phyloP scores from a whole-genome alignment of 306 rosid species.

The Inga oerstediana region DNA sequence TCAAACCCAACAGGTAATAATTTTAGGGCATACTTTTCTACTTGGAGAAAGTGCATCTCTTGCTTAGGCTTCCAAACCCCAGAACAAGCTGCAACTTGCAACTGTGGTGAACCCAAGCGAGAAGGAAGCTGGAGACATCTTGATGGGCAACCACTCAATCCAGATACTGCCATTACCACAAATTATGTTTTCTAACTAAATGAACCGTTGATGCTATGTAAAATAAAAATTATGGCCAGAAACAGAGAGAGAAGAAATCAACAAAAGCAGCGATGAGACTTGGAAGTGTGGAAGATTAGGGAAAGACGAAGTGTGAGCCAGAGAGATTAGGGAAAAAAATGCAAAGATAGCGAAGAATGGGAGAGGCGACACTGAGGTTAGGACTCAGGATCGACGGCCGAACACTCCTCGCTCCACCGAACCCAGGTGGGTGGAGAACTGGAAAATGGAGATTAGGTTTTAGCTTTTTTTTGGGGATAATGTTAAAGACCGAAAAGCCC shows the following conservation, averaged over 20 bases:
- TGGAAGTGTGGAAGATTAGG: not conserved
- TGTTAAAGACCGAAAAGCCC: not conserved
- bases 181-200: not conserved
- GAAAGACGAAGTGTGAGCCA: too few relatives aligned
- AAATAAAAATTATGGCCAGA: constrained; percentile 27
- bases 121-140: constrained; percentile 59
- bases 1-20: not conserved
- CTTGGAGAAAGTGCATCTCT: constrained; percentile 27
- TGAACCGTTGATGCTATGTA: not conserved
- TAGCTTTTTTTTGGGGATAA: not conserved
- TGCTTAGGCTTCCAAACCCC: constrained; percentile 35
- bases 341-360: not conserved
- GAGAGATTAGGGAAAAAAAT: too few relatives aligned
- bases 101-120: constrained; percentile 29
- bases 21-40: not conserved
- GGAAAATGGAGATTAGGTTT: not conserved
- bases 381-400: not conserved
- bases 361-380: not conserved
- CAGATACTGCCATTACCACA: constrained; percentile 56
- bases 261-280: not conserved
- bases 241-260: constrained; percentile 16
- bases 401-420: not conserved
- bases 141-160: constrained; percentile 57
- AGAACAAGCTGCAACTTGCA: constrained; percentile 21
- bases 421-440: not conserved